These are phyloP conservation scores for Venturiaceae sp. DNA, from an alignment of 2,329 filamentous ascomycete species.

Conservation along the genomic window DNA sequence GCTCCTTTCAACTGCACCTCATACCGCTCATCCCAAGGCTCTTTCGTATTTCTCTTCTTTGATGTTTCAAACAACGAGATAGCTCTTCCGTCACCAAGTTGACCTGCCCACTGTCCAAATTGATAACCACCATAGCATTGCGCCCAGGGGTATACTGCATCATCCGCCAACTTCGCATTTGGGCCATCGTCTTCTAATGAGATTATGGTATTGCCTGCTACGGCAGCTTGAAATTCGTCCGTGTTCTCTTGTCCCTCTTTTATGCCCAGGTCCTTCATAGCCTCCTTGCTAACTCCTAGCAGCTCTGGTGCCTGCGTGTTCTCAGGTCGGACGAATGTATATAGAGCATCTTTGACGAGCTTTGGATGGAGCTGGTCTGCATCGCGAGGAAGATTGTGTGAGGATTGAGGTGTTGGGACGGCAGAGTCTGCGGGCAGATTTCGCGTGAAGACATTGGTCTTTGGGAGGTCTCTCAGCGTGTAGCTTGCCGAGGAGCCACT, in stretches of 20 bases:
- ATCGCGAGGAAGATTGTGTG: slow-evolving; percentile 70
- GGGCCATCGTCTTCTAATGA: slow-evolving; percentile 56
- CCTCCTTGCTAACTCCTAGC: slow-evolving; percentile 68
- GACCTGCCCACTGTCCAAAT: slow-evolving; percentile 83
- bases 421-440: slow-evolving; percentile 65
- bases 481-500: slow-evolving; percentile 17
- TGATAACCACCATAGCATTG: slow-evolving; percentile 86
- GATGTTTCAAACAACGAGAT: slow-evolving; percentile 90
- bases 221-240: slow-evolving; percentile 65
- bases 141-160: slow-evolving; percentile 88
- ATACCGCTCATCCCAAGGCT: slow-evolving; percentile 44
- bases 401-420: slow-evolving; percentile 72
- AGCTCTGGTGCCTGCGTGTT: slow-evolving; percentile 61
- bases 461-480: slow-evolving; percentile 45
- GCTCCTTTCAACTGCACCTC: slow-evolving; percentile 94
- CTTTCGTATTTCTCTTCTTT: slow-evolving; percentile 55
- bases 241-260: slow-evolving; percentile 56
- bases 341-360: slow-evolving; percentile 74
- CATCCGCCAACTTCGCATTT: slow-evolving; percentile 46
- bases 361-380: slow-evolving; percentile 58
- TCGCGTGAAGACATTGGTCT: slow-evolving; percentile 54
- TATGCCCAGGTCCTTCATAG: slow-evolving; percentile 74
- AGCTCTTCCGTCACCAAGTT: slow-evolving; percentile 87
- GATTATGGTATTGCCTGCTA: slow-evolving; percentile 73
- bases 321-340: slow-evolving; percentile 84